A percentile compares a stretch with the other conserved stretches of the same genome.
phyloP scores from a whole-genome alignment of 1,139 yeast species.

The Pichia sp. region DNA sequence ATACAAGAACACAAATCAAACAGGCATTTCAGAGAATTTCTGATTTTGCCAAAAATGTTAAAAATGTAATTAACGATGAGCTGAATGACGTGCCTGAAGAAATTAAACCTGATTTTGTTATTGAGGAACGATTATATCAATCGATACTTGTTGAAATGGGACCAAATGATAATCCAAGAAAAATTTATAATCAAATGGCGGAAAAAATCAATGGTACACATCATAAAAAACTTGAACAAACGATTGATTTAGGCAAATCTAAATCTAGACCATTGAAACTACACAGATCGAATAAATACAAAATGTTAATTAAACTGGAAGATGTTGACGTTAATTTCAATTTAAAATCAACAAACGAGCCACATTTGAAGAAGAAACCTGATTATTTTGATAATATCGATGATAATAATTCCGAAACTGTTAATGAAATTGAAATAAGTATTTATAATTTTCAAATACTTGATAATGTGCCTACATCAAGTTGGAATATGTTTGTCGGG shows the following conservation, averaged over 20 bases:
- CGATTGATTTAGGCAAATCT: slow-evolving; percentile 23
- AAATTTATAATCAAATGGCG: slow-evolving; percentile 50
- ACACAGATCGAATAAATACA: slow-evolving; percentile 59
- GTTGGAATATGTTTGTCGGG: slow-evolving; percentile 84
- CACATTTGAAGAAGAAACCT: slow-evolving; percentile 25
- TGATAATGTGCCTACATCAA: slow-evolving; percentile 81
- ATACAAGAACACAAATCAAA: slow-evolving; percentile 61
- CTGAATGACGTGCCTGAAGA: not conserved
- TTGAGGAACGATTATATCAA: slow-evolving; percentile 64
- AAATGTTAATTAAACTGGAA: slow-evolving; percentile 51
- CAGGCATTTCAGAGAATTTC: slow-evolving; percentile 61
- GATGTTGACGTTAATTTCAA: slow-evolving; percentile 44
- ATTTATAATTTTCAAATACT: slow-evolving; percentile 54
- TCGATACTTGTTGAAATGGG: slow-evolving; percentile 69
- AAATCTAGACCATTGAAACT: slow-evolving; percentile 43
- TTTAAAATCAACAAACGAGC: slow-evolving; percentile 43
- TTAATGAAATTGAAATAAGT: slow-evolving; percentile 40
- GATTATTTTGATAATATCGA: slow-evolving; percentile 20
- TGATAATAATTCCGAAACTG: slow-evolving; percentile 38
- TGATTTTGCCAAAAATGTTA: slow-evolving; percentile 33
- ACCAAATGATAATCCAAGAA: slow-evolving; percentile 40
- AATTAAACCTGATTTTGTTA: slow-evolving; percentile 20
- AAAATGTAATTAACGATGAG: not conserved
- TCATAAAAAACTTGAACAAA: slow-evolving; percentile 2
- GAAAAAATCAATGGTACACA: not conserved